These are phyloP conservation scores for Grifola frondosa DNA, from an alignment of 1,284 basidiomycete genomes.

Conservation along the genomic window DNA sequence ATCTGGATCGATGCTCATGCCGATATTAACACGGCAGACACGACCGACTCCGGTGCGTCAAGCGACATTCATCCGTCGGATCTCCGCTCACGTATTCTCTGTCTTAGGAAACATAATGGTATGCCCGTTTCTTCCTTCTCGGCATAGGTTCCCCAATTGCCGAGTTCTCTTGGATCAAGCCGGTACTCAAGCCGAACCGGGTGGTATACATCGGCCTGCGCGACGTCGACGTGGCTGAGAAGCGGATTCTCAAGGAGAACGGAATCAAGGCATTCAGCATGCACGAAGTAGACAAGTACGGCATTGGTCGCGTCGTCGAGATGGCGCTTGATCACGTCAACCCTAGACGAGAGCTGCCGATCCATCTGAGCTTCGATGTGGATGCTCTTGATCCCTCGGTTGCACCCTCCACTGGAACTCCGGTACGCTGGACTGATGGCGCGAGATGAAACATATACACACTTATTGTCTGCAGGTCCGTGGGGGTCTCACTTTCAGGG, in stretches of 20 bases:
- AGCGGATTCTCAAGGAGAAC: slow-evolving; percentile 82
- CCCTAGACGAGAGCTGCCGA: slow-evolving; percentile 77
- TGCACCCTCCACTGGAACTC: slow-evolving; percentile 94
- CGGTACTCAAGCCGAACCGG: slow-evolving; percentile 67
- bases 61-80: neutral
- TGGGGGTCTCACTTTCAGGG: slow-evolving; percentile 95
- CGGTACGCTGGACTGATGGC: slow-evolving; percentile 46
- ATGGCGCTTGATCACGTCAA: slow-evolving; percentile 96
- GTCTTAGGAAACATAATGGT: slow-evolving; percentile 89
- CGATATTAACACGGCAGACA: slow-evolving; percentile 91
- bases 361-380: slow-evolving; percentile 97
- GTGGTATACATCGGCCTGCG: slow-evolving; percentile 95
- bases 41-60: slow-evolving; percentile 75
- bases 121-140: slow-evolving; percentile 95
- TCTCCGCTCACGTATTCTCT: slow-evolving; percentile 4
- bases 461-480: slow-evolving; percentile 58
- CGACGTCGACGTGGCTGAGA: slow-evolving; percentile 91
- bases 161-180: slow-evolving; percentile 82
- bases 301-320: slow-evolving; percentile 93
- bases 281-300: slow-evolving; percentile 98
- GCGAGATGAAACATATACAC: neutral
- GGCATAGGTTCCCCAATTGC: slow-evolving; percentile 58
- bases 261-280: slow-evolving; percentile 95
- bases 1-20: slow-evolving; percentile 95
- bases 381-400: slow-evolving; percentile 93